Base-by-base conservation (phyloP, 176 grass and related monocot genomes). In the Avena atlantica region DNA sequence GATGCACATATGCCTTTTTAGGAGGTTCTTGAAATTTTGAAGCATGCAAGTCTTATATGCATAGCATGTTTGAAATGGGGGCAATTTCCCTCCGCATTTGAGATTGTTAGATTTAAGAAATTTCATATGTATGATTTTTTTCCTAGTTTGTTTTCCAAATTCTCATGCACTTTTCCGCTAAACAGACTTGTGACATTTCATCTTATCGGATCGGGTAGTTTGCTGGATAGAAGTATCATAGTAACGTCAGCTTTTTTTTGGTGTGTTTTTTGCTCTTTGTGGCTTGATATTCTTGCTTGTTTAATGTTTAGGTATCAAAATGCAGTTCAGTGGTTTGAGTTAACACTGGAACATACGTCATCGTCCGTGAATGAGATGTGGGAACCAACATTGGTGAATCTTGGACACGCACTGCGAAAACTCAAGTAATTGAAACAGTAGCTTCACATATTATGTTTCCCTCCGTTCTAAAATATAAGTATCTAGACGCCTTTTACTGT, bases 321-420 rank as follows among this genome's bases (percentile, higher is more conserved):
- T 79, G 93, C 92, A 67, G 88, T 93, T 85, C 86, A 93, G 21
- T 98, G 91, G 78, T 93, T 98, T 91, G 94, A 98, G 77, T 86
- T 94, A 62, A 89, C 97, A 78, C 63, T 98, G 31, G 89, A 90
- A 64, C 78, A 82, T 90, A 78, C 90, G 56, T 81, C 97, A 85
- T 93, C 91, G 69, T 92, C 94, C 68, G 23, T 91, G 66, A 94
- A 89, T 79, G 97, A 99, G 79, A 93, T 96, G 89, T 99, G 92
- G 97, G 97, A 99, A 81, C 90, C 97, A 85, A 99, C 97, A 86
- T 89, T 99, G 85, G 97, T 99, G 82, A 99, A 99, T 91, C 90
- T 99, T 78, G 97, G 90, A 40, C 94, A 99, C 85, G 85, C 55
- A 44, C 82, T 93, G 58, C 86, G 94, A 42, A 99, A 98, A 83